Evolutionary conservation across 257 asterid species (phyloP).

Genomic region (Solanum acaule): DNA sequence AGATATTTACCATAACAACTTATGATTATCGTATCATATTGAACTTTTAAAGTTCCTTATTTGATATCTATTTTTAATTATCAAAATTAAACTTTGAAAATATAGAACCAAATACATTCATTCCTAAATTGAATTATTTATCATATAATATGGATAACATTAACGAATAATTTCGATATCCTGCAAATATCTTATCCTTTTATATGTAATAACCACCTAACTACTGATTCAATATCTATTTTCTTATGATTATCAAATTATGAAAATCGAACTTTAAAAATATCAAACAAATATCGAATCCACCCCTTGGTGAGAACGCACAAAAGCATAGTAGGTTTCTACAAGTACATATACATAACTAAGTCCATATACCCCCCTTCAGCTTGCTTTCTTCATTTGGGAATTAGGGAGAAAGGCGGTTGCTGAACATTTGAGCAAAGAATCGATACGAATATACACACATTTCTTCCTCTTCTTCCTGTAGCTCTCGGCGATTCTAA

Average conservation of each 20-base stretch:
- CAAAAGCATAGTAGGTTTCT: not conserved
- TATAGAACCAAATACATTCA: not conserved
- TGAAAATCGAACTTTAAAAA: not conserved
- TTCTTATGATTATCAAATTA: not conserved
- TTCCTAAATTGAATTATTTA: not conserved
- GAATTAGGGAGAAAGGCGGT: not conserved
- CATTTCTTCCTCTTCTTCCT: not conserved
- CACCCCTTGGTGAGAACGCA: not conserved
- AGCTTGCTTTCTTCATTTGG: not conserved
- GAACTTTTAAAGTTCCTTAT: not conserved
- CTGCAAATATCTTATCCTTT: not conserved
- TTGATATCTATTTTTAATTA: not conserved
- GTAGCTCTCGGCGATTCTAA: not conserved
- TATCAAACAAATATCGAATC: not conserved
- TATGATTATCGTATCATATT: not conserved
- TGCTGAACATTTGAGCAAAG: not conserved
- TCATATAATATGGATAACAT: not conserved
- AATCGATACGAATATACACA: not conserved
- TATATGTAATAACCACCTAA: too few species aligned
- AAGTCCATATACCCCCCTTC: not conserved
- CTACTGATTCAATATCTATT: too few species aligned
- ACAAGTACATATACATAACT: not conserved
- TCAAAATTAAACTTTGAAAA: not conserved
- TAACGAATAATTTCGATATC: rapidly evolving
- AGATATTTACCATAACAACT: not conserved